Conservation (phyloP, 164 flowering plant species). For the Umbellularia californica region DNA sequence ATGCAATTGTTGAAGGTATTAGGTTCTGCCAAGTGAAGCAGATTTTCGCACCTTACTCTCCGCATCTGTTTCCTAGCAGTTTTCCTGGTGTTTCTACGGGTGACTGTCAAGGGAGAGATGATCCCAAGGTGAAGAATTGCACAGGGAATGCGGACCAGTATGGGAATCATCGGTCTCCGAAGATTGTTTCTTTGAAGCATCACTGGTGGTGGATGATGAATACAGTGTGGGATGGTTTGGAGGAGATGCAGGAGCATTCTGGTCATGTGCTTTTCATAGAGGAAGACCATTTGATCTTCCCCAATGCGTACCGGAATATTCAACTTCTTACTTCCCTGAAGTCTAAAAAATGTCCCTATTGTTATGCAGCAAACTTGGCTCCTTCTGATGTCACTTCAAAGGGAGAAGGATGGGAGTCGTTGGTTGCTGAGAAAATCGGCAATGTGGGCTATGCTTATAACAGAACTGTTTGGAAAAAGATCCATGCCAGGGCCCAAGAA, state of each 20-base stretch:
- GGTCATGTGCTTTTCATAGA: conserved; percentile 92
- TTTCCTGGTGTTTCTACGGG: conserved; percentile 73
- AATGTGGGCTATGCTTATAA: conserved; percentile 89
- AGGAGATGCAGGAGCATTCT: conserved; percentile 50
- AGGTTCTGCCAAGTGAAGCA: conserved; percentile 91
- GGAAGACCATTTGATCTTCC: conserved; percentile 87
- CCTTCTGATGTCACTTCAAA: conserved; percentile 77
- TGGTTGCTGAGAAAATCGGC: conserved; percentile 87
- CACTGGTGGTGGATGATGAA: conserved; percentile 99
- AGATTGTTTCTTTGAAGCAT: conserved; percentile 88
- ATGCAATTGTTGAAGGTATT: conserved; percentile 62
- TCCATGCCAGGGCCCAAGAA: conserved; percentile 61
- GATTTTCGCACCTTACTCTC: conserved; percentile 83
- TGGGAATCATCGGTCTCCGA: conserved; percentile 84
- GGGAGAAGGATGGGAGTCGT: conserved; percentile 63
- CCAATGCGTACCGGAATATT: conserved; percentile 80
- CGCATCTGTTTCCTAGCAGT: conserved; percentile 59
- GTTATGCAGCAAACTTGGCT: conserved; percentile 87
- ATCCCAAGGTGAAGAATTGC: conserved; percentile 43
- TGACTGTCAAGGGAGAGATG: conserved; percentile 68
- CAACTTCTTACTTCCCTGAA: conserved; percentile 57
- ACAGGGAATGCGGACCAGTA: conserved; percentile 81
- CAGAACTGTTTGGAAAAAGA: conserved; percentile 81
- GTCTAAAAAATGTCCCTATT: conserved; percentile 62
- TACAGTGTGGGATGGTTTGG: conserved; percentile 90